A percentile compares a stretch with the other conserved stretches of the same genome.
These are phyloP conservation scores for Nothophytophthora sp. DNA, from an alignment of 352 stramenopile species.

Conservation along the genomic window DNA sequence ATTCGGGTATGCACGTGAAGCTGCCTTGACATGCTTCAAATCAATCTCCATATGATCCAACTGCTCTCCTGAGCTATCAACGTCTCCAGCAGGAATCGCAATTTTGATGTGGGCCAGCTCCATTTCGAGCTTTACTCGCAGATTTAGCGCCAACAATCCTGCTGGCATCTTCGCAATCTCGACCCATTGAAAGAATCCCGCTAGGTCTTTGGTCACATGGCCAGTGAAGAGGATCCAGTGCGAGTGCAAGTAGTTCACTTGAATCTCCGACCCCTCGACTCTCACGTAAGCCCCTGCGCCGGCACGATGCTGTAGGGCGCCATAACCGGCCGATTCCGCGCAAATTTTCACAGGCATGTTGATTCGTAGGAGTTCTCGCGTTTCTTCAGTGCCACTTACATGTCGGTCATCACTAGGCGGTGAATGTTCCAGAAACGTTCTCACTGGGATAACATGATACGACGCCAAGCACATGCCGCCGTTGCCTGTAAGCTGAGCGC, in stretches of 20 bases:
- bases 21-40: slow-evolving; percentile 38
- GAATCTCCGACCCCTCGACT: slow-evolving; percentile 37
- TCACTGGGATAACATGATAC: slow-evolving; percentile 26
- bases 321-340: slow-evolving; percentile 51
- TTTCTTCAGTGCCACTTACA: slow-evolving; percentile 28
- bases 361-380: slow-evolving; percentile 41
- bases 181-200: slow-evolving; percentile 67
- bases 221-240: slow-evolving; percentile 48
- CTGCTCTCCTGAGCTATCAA: slow-evolving; percentile 38
- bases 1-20: slow-evolving; percentile 44
- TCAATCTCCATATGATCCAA: slow-evolving; percentile 59
- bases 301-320: slow-evolving; percentile 42
- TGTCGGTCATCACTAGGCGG: neutral
- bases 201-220: slow-evolving; percentile 60
- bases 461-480: slow-evolving; percentile 45
- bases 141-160: slow-evolving; percentile 24
- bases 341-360: slow-evolving; percentile 28
- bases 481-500: slow-evolving; percentile 33
- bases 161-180: slow-evolving; percentile 49
- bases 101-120: slow-evolving; percentile 39
- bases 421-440: slow-evolving; percentile 5
- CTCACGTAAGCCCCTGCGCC: slow-evolving; percentile 44
- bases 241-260: slow-evolving; percentile 63
- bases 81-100: slow-evolving; percentile 45
- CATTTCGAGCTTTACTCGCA: slow-evolving; percentile 63